Evolutionary conservation across 192 early-diverging fungal species (phyloP).

Genomic region (Dissophora ornata): DNA sequence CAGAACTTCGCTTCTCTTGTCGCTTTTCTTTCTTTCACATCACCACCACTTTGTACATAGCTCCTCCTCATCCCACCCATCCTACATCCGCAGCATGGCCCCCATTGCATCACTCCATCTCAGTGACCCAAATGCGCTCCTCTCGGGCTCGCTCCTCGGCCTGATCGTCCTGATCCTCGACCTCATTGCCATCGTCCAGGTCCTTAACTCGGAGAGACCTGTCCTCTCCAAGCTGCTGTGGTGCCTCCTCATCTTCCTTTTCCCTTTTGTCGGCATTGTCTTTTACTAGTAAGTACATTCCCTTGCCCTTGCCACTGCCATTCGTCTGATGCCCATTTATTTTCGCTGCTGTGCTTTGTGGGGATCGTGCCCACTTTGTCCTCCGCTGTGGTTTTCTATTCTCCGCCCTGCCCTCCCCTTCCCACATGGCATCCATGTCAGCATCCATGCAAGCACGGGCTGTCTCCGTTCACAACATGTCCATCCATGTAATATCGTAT

Average conservation of each 20-base stretch:
- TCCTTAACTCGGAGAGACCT: slow-evolving; percentile 63
- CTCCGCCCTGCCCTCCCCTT: too few relatives aligned
- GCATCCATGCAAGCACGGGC: too few relatives aligned
- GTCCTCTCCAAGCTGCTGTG: slow-evolving; percentile 63
- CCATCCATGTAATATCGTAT: too few relatives aligned
- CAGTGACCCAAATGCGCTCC: slow-evolving; percentile 21
- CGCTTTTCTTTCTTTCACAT: background rate
- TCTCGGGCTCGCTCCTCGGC: slow-evolving; percentile 33
- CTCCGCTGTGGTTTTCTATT: too few relatives aligned
- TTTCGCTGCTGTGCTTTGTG: too few relatives aligned
- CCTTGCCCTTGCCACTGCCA: background rate
- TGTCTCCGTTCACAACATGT: too few relatives aligned
- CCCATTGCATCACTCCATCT: slow-evolving; percentile 1
- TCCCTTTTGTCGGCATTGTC: slow-evolving; percentile 66
- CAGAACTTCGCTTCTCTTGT: too few relatives aligned
- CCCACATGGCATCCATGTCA: too few relatives aligned
- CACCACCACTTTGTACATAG: too few relatives aligned
- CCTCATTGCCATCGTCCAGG: slow-evolving; percentile 68
- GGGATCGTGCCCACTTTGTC: too few relatives aligned
- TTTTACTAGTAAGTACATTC: slow-evolving; percentile 68
- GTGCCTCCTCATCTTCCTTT: slow-evolving; percentile 69
- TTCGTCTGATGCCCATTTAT: too few relatives aligned
- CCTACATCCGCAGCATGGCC: slow-evolving; percentile 3
- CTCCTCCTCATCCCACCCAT: background rate
- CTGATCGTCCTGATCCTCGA: slow-evolving; percentile 63